A percentile compares a stretch with the other conserved stretches of the same genome.
Conservation (phyloP, 2,329 filamentous ascomycete species). For the Thermoascus crustaceus region DNA sequence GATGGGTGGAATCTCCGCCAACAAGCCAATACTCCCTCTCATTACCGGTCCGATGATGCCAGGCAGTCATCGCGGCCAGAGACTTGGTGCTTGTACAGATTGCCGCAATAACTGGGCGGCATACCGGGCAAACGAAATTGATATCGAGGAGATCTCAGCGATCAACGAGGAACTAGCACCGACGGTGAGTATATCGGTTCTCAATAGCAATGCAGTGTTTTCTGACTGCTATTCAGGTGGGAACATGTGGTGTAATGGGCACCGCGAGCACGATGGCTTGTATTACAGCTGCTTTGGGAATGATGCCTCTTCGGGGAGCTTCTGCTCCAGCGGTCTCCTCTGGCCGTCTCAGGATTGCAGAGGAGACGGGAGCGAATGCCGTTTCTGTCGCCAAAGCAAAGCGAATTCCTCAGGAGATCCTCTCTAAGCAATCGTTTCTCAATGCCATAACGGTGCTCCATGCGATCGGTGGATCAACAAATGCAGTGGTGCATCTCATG, state of each 20-base stretch:
- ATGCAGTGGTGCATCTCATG: conserved; percentile 47
- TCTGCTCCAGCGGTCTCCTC: conserved; percentile 48
- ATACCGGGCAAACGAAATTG: conserved; percentile 57
- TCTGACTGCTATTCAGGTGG: conserved; percentile 21
- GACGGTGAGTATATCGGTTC: conserved; percentile 41
- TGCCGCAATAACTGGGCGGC: conserved; percentile 66
- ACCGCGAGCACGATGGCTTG: conserved; percentile 52
- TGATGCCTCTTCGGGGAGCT: conserved; percentile 47
- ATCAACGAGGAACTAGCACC: conserved; percentile 68
- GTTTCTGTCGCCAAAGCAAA: conserved; percentile 35
- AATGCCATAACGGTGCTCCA: conserved; percentile 48
- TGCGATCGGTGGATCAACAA: conserved; percentile 50
- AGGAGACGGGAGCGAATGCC: conserved; percentile 45
- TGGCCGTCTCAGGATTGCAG: conserved; percentile 44
- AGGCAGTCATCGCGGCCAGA: conserved; percentile 54
- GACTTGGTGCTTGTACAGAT: conserved; percentile 67
- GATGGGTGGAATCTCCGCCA: conserved; percentile 68
- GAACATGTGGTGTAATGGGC: conserved; percentile 52
- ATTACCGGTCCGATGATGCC: conserved; percentile 71
- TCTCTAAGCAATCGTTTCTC: conserved; percentile 41
- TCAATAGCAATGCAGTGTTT: neutral
- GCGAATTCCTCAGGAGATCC: conserved; percentile 37
- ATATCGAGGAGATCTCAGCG: conserved; percentile 62
- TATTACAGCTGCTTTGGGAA: conserved; percentile 43
- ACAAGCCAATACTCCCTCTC: conserved; percentile 61